These are phyloP conservation scores for Leccinellum luteum DNA, from an alignment of 768 basidiomycete genomes.

Conservation along the genomic window DNA sequence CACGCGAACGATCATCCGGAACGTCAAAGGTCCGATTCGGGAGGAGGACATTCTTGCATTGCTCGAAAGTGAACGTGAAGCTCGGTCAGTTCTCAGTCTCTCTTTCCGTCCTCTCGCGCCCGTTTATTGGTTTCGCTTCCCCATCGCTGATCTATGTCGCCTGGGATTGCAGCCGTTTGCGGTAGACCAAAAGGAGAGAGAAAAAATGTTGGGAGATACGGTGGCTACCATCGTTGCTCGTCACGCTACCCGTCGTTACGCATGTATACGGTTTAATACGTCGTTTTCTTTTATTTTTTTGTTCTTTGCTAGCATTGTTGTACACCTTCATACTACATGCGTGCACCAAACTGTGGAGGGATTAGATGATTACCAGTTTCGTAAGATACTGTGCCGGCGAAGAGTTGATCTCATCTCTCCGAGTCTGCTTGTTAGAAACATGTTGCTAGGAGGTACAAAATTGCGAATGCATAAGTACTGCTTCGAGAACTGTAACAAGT, in stretches of 20 bases:
- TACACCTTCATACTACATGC: conserved; percentile 3
- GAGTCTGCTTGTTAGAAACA: conserved; percentile 15
- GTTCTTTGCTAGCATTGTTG: conserved; percentile 1
- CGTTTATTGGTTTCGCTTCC: not conserved
- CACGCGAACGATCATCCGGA: conserved; percentile 93
- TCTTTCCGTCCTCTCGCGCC: not conserved
- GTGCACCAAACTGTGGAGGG: not conserved
- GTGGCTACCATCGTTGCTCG: not conserved
- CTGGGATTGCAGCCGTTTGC: conserved; percentile 19
- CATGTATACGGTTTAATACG: not conserved
- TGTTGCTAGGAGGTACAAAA: conserved; percentile 29
- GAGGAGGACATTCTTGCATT: conserved; percentile 96
- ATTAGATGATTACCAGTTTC: not conserved
- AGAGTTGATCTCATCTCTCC: not conserved
- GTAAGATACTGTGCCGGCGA: not conserved
- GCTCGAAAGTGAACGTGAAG: conserved; percentile 98
- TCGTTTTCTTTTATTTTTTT: not conserved
- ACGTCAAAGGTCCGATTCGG: conserved; percentile 97
- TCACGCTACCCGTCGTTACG: not conserved
- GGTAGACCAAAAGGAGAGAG: conserved; percentile 8
- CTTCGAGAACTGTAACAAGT: conserved; percentile 24
- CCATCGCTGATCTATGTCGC: not conserved
- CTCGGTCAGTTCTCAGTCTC: conserved; percentile 67
- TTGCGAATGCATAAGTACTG: conserved; percentile 22
- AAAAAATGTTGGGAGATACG: not conserved